Conservation (phyloP, 2,329 filamentous ascomycete species). For the Penicillium sp. region DNA sequence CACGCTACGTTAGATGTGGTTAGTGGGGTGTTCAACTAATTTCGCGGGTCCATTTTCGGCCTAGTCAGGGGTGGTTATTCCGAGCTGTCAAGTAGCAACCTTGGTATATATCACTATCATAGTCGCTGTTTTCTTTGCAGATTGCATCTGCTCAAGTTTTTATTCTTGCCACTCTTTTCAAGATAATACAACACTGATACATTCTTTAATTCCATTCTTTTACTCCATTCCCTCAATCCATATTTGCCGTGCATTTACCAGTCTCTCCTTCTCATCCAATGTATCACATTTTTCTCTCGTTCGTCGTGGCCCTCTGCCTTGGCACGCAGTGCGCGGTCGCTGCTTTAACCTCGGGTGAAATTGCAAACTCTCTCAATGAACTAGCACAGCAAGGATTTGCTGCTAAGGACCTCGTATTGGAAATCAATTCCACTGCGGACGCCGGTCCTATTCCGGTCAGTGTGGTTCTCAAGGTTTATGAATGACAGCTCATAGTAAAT, state of each 20-base stretch:
- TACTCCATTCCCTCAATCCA: not conserved
- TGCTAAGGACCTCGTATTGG: not conserved
- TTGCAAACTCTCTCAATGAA: not conserved
- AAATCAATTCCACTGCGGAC: not conserved
- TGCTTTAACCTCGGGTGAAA: not conserved
- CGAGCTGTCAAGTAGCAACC: not conserved
- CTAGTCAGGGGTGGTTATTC: not conserved
- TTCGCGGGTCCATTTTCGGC: not conserved
- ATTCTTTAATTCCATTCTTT: not conserved
- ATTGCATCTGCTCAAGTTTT: not conserved
- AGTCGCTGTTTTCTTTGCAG: not conserved
- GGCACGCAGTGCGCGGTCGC: not conserved
- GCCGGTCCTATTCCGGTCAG: not conserved
- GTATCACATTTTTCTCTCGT: not conserved
- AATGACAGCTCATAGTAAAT: not conserved
- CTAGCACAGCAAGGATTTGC: not conserved
- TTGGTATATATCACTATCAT: not conserved
- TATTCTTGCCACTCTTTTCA: not conserved
- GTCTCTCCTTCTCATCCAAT: not conserved
- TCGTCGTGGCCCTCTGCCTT: not conserved
- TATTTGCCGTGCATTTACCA: not conserved
- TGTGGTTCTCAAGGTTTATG: not conserved
- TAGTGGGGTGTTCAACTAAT: not conserved
- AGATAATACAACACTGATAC: not conserved
- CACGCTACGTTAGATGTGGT: not conserved